Base-by-base conservation (phyloP, 805 yeast genomes). In the Maudiozyma pseudohumilis region DNA sequence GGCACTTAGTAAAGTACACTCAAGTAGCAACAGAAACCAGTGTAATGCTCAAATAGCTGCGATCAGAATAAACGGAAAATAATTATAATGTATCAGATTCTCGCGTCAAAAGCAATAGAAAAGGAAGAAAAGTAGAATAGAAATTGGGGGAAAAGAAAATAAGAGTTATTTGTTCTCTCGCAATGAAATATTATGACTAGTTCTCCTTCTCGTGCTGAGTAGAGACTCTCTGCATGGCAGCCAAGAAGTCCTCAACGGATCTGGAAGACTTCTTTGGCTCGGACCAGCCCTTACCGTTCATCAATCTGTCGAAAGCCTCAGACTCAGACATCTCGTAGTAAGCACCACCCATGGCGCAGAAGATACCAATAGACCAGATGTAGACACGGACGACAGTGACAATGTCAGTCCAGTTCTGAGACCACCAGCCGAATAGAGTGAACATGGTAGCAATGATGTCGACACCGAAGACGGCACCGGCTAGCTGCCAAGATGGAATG, bases 341-440 rank as follows among this genome's bases (percentile, higher is more conserved):
- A 60, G 89, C 84, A 75, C 95, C 96, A 66, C 95, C 95, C 73
- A 86, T 68, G 68, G 80, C 76, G 75, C 95, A 87, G 89, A 87
- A 87, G 68, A 83, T 80, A 76, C 96, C 96, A 72, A 87, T 81
- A 46, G 96, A 86, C 85, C 84, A 86, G 63, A 87, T 69, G 92
- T 92, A 87, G 68, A 82, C 77, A 75, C 95, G 81, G 64, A 80
- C 88, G 63, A 87, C 94, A 41, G 96, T 79, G 54, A 87, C 95
- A 53, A 87, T 80, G 69, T 89, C 94, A 64, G 89, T 87, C 87
- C 92, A 85, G 79, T 87, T 87, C 69, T 84, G 94, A 51, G 94
- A 81, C 89, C 94, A 86, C 95, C 95, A 87, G 56, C 96, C 96
- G 78, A 85, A 87, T 61, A 86, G 67, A 58, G 86, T 70, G 79